Conservation (phyloP, 2,329 filamentous ascomycete species). For the Ambrosiella beaveri region DNA sequence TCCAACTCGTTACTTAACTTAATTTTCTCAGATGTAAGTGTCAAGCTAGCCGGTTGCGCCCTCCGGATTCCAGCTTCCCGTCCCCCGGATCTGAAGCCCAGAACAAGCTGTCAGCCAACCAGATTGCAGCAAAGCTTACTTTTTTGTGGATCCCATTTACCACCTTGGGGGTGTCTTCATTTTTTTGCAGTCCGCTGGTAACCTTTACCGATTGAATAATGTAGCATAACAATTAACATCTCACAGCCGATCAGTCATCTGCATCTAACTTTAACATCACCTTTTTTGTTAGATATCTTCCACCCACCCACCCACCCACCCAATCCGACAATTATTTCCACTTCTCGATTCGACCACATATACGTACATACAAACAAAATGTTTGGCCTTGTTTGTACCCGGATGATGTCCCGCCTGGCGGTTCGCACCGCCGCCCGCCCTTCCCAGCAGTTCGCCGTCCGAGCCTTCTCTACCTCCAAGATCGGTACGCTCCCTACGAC, state of each 20-base stretch:
- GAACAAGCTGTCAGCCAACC: neutral
- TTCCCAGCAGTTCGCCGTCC: slow-evolving; percentile 22
- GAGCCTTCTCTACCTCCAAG: slow-evolving; percentile 24
- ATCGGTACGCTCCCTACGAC: slow-evolving; percentile 19
- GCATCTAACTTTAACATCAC: neutral
- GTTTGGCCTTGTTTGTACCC: slow-evolving; percentile 43
- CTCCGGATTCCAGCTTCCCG: neutral
- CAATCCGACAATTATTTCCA: neutral
- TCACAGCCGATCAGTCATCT: neutral
- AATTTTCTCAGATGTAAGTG: neutral
- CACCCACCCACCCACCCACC: neutral
- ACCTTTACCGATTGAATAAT: neutral
- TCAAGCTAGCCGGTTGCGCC: neutral
- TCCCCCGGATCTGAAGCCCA: neutral
- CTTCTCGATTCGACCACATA: neutral
- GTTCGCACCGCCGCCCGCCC: slow-evolving; percentile 22
- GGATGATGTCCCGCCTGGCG: slow-evolving; percentile 29
- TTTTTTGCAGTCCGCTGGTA: neutral
- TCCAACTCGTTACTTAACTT: neutral
- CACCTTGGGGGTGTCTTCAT: neutral
- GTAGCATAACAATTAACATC: neutral
- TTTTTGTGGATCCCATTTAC: neutral
- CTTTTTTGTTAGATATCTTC: neutral
- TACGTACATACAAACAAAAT: slow-evolving; percentile 22
- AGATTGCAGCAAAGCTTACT: neutral